Base-by-base conservation (phyloP, 2,329 filamentous ascomycete species). In the Capronia americana region DNA sequence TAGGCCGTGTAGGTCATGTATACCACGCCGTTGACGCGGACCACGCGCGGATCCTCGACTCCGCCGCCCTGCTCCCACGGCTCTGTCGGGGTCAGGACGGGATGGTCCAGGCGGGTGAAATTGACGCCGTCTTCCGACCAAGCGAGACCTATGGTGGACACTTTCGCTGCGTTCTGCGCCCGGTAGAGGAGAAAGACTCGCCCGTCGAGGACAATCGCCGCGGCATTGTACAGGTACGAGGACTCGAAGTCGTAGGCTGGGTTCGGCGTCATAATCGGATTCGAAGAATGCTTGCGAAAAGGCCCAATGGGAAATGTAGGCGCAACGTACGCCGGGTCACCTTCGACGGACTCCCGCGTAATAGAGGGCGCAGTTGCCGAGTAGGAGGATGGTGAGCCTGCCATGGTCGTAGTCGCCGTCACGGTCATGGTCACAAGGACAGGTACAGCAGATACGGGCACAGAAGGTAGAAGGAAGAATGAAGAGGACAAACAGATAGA, bases 1-100 rank as follows among this genome's bases (percentile, higher is more conserved):
- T 73, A 79, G 6, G 63, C 75, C 3, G 77, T 78, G 63, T 79
- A 79, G 2, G 77, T 78, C 63, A 79, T 64, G 69, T 78, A 77
- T 64, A 79, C 77, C 0, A 74, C 75, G 1, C 76, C 76, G 30
- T 79, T 76, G 28, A 77, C 69, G 26, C 75, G 73, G 8, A 76
- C 72, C 6, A 79, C 71, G n/a, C 77, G 71, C 17, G 77, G 76
- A 65, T 79, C 77, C 64, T 79, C 77, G 12, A 53, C 57, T 30
- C 76, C 76, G 23, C 77, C 76, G 3, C 70, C 69, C 3, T 68
- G 62, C 59, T 79, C 77, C 65, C 73, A 78, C 0, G 71, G 61
- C 60, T 78, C 75, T 3, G 75, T 77, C 2, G 75, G 69, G 14
- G 71, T 70, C 11, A 78, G 46, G 12, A 79, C 70, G 0, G 77